phyloP scores from a whole-genome alignment of 345 rosid species.

The Crucihimalaya himalaica region DNA sequence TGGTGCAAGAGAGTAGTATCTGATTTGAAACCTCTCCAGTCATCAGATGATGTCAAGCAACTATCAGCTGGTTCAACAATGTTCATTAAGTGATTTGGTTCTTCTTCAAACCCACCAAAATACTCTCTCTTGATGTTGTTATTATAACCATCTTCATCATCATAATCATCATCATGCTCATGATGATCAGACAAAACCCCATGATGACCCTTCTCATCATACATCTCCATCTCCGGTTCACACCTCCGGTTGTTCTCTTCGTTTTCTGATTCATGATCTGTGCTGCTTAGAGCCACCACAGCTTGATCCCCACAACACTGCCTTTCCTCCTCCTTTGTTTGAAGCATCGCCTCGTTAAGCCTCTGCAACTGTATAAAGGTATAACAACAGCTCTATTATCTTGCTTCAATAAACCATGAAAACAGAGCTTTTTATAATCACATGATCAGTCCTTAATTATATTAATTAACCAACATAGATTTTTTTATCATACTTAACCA shows the following conservation, averaged over 20 bases:
- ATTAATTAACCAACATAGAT: not conserved
- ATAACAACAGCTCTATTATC: not conserved
- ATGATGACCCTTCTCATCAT: conserved; percentile 35
- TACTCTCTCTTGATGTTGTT: conserved; percentile 57
- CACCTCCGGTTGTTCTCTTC: conserved; percentile 36
- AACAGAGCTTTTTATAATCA: conserved; percentile 6
- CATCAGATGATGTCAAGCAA: conserved; percentile 70
- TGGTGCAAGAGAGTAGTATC: conserved; percentile 56
- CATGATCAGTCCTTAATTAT: not conserved
- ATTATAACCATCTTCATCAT: conserved; percentile 28
- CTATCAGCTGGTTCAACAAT: conserved; percentile 63
- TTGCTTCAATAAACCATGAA: conserved; percentile 1
- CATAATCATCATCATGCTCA: not conserved
- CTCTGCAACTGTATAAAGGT: conserved; percentile 54
- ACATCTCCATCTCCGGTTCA: conserved; percentile 44
- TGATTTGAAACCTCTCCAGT: conserved; percentile 65
- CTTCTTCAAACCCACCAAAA: conserved; percentile 62
- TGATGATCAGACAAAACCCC: conserved; percentile 43
- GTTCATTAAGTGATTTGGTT: conserved; percentile 48
- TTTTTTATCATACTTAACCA: too few species aligned
- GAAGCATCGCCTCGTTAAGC: conserved; percentile 48
- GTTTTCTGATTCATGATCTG: conserved; percentile 51
- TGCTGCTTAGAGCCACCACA: conserved; percentile 41
- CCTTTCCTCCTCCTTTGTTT: conserved; percentile 19
- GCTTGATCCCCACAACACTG: conserved; percentile 39